Evolutionary conservation across 2,329 filamentous ascomycete species (phyloP).

Genomic region (Onygenales sp.): DNA sequence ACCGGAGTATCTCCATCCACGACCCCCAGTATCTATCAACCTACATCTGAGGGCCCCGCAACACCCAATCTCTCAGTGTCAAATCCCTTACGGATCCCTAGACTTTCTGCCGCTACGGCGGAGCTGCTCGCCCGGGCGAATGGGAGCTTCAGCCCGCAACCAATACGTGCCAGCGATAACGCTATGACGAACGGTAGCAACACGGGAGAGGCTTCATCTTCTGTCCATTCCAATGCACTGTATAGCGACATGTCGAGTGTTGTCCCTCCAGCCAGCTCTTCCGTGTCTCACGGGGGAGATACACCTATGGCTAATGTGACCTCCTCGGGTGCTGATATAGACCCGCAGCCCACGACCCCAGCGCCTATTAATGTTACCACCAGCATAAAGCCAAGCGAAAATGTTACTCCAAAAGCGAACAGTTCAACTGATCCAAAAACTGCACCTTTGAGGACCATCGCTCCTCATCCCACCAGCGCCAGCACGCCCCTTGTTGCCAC

Average conservation of each 20-base stretch:
- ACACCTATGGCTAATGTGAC: not conserved
- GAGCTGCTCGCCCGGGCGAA: slow-evolving; percentile 3
- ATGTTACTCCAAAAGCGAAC: not conserved
- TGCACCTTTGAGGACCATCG: not conserved
- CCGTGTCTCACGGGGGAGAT: not conserved
- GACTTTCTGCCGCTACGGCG: slow-evolving; percentile 4
- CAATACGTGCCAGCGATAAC: not conserved
- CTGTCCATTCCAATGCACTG: not conserved
- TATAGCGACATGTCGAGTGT: not conserved
- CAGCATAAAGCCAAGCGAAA: not conserved
- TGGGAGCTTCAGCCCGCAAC: not conserved
- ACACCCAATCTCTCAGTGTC: not conserved
- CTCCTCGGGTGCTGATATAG: not conserved
- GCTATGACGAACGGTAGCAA: not conserved
- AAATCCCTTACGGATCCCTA: not conserved
- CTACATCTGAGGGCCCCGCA: not conserved
- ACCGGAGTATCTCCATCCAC: not conserved
- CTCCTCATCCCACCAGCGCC: not conserved
- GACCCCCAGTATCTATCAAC: not conserved
- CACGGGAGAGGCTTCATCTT: not conserved
- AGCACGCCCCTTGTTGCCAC: not conserved
- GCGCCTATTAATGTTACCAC: not conserved
- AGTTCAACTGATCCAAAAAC: not conserved
- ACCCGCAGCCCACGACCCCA: not conserved
- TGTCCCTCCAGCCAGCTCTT: not conserved